Evolutionary conservation across 1,284 basidiomycete genomes (phyloP), one percentile per base, ranked within the genome.

Genomic region (Wolfiporia cocos): DNA sequence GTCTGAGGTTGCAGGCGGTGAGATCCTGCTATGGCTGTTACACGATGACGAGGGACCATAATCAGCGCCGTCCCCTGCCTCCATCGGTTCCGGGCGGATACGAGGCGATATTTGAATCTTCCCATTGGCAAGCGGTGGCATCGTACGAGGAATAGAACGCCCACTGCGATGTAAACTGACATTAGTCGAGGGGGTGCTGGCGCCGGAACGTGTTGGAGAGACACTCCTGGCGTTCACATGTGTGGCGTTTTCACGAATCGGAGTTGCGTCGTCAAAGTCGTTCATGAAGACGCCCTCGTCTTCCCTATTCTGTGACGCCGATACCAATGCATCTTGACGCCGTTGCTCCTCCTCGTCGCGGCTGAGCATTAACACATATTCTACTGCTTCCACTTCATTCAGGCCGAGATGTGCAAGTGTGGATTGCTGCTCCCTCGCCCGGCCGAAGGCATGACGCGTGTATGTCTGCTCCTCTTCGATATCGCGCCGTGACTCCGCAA

Each of bases 321-420:
- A 34, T 14, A 31, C 20, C 18, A 26, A 29, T 29, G 15, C n/a
- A 17, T 18, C 21, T 14, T 15, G 30, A 22, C 37, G 47, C 30
- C 49, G 51, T 31, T 50, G 50, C 43, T 70, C 67, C 19, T 78
- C 78, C 56, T 92, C 86, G 28, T 93, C 90, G 4, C 85, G 77
- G 48, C 86, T 90, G 44, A 93, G 73, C 87, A 93, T 91, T 41
- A 93, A 60, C 0, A 82, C 74, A 54, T 92, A 92, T 51, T 89
- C 85, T 17, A 93, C 66, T 1, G 86, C 87, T 54, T 90, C 89
- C 5, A 67, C 64, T 54, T 93, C 90, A 49, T 72, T 81, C 34
- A 93, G 64, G 1, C 87, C 88, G 9, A 92, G 69, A n/a, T 66
- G 65, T 18, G 76, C 69, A 17, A 87, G 60, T 7, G 71, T 71